Base-by-base conservation (phyloP, 148 eudicot species). In the Fallopia convolvulus region DNA sequence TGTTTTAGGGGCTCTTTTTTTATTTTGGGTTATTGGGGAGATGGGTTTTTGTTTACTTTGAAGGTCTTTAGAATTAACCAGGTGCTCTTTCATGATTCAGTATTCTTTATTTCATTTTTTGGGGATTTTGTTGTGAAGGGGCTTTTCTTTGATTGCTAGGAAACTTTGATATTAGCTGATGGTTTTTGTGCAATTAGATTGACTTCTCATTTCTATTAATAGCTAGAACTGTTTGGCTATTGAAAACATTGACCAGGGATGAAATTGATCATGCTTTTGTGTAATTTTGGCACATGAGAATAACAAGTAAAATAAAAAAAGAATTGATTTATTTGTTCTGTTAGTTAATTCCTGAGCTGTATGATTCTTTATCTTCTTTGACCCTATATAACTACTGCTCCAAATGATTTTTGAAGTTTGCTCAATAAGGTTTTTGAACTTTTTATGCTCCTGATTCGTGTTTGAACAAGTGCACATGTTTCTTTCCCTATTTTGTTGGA, bases 1-100 rank as follows among this genome's bases (percentile, higher is more conserved):
- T 36, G 72, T 68, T 68, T 68, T 68, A 68, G 72, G 72, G 44
- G 39, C 39, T 42, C 32, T 42, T 14, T 68, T 30, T 68, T 41
- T 10, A 13, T 68, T 15, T 68, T 36, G 72, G 72, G 72, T 6
- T 33, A 14, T 7, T 68, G 42, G 20, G 1, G 30, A 63, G 17
- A 52, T 50, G 56, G 56, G 56, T 52, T 65, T 65, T 58, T 58
- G 11, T 8, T 8, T 14, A 11, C 13, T 18, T 26, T 68, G 44
- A 14, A 2, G 3, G 42, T 39, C 13, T n/a, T 36, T 23, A 17
- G 17, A 65, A 11, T 32, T 65, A 13, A 65, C 41, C 42, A 10
- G 40, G n/a, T 13, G 40, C 5, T 65, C 36, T 61, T 23, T 61
- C 68, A 21, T 60, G 13, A 23, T 60, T 26, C 23, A 33, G 33